These are phyloP conservation scores for Orychophragmus violaceus DNA, from an alignment of 345 rosid species.

Conservation along the genomic window DNA sequence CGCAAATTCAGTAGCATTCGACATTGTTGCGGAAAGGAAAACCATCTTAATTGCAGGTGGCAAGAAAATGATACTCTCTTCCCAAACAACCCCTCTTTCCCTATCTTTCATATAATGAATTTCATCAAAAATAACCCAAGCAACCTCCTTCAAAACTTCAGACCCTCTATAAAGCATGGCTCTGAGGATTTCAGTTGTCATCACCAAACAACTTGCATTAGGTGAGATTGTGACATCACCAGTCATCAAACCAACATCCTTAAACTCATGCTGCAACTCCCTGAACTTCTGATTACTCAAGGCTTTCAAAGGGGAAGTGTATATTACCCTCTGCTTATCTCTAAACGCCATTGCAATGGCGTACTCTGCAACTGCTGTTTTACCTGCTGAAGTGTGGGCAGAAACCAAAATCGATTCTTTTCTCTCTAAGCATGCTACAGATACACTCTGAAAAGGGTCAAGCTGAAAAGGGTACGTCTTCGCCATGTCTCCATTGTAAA, in stretches of 20 bases:
- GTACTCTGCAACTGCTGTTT: slow-evolving; percentile 99
- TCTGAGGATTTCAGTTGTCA: slow-evolving; percentile 96
- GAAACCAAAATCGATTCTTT: slow-evolving; percentile 93
- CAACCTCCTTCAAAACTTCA: slow-evolving; percentile 93
- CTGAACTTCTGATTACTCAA: slow-evolving; percentile 97
- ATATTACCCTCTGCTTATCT: slow-evolving; percentile 90
- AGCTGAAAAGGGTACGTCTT: slow-evolving; percentile 70
- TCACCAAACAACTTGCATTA: slow-evolving; percentile 89
- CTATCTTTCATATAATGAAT: slow-evolving; percentile 98
- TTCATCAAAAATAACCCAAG: slow-evolving; percentile 98
- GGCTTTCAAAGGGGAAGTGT: slow-evolving; percentile 95
- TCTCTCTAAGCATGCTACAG: slow-evolving; percentile 85
- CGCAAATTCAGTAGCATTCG: slow-evolving; percentile 94
- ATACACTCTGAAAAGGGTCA: slow-evolving; percentile 84
- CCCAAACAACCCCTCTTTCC: slow-evolving; percentile 99
- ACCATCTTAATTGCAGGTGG: slow-evolving; percentile 98
- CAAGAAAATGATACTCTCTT: slow-evolving; percentile 91
- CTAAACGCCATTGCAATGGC: slow-evolving; percentile 96
- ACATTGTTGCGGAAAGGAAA: slow-evolving; percentile 97
- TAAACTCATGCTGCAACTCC: slow-evolving; percentile 87
- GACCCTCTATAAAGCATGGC: slow-evolving; percentile 97
- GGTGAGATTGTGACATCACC: slow-evolving; percentile 98
- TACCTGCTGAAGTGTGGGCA: slow-evolving; percentile 96
- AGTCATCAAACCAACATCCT: slow-evolving; percentile 97
- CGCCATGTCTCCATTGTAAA: slow-evolving; percentile 70